Evolutionary conservation across 2,329 filamentous ascomycete species (phyloP), one percentile per base, ranked within the genome.

Genomic region (Aspergillus brasiliensis): DNA sequence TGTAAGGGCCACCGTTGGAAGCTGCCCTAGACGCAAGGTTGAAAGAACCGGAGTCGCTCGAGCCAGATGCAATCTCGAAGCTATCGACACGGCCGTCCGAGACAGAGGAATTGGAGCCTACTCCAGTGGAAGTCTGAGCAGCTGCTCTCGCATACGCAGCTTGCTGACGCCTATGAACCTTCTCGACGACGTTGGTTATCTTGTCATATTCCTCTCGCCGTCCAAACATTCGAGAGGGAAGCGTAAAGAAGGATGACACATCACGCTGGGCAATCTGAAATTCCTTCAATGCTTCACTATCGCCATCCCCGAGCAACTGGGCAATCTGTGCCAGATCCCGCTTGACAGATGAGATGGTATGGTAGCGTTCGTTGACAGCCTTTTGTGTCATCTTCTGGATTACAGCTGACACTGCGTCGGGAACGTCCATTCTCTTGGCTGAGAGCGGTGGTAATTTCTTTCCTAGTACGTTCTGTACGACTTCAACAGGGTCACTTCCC

Each of bases 321-420:
- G 91, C 88, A 5, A 97, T 87, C 68, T 88, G 84, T 54, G 87
- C 76, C 52, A 98, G 78, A 72, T 98, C 94, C 69, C 91, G 83
- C 65, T 92, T 92, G 60, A 97, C 83, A 2, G 94, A 93, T 60
- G 91, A 92, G 0, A 91, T 90, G 5, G 92, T 96, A 69, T 96
- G 90, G 73, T 97, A 98, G 13, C 94, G 87, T 59, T 97, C 93
- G 58, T 87, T 85, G 51, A 96, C 91, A 61, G 88, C 90, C 75
- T 96, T 96, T 61, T 92, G 88, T 0, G 92, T 97, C 84, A 96
- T 97, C 73, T 92, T 96, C 72, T 94, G 90, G 42, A 98, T 91
- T 46, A 97, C 90, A 31, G 86, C 84, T 1, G 90, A 90, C 44
- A 97, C 81, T 7, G 90, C 89, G 59, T 96, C 91, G 0, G 94